Evolutionary conservation across 1,284 basidiomycete genomes (phyloP), one percentile per base, ranked within the genome.

Genomic region (Pisolithus thermaeus): DNA sequence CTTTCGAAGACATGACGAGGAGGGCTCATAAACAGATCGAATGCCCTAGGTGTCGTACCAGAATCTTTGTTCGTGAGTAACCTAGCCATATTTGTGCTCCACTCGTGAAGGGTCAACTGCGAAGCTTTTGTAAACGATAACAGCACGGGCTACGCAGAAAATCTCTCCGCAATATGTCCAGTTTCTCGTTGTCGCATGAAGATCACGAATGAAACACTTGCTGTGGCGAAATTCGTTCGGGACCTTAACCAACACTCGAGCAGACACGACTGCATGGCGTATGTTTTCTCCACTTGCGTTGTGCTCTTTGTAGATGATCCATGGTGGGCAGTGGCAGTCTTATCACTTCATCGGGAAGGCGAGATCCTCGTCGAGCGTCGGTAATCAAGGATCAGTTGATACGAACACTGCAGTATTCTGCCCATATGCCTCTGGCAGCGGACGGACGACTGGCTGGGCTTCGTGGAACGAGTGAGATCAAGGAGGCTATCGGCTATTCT

Each of bases 11-110:
- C 11, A 57, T 68, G 37, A 32, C 56, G 2, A 53, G 54, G 27
- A 52, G 55, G 49, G 47, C 7, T 4, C 50, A 60, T 16, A 69
- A 61, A 36, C 39, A 57, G 6, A 32, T 73, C 7, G 49, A 57
- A 22, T 73, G 72, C 43, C 72, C 72, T 3, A 58, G 60, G 14
- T 74, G 71, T 58, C 55, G 58, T n/a, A 62, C 58, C 2, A 49
- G 39, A 3, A 52, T 62, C 40, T 58, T 57, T 23, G 56, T 53
- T 32, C 61, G 70, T 74, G 61, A 61, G 72, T 63, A 22, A 37
- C 22, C 12, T 32, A 4, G n/a, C n/a, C 4, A 22, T 47, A 32
- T 47, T 47, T 16, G 16, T 8, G 41, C 16, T n/a, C 7, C 7
- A 16, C 9, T 18, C 23, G 36, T 46, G 3, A 5, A 32, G 49